These are phyloP conservation scores for Silene uniflora DNA, from an alignment of 148 eudicot species.

Conservation along the genomic window DNA sequence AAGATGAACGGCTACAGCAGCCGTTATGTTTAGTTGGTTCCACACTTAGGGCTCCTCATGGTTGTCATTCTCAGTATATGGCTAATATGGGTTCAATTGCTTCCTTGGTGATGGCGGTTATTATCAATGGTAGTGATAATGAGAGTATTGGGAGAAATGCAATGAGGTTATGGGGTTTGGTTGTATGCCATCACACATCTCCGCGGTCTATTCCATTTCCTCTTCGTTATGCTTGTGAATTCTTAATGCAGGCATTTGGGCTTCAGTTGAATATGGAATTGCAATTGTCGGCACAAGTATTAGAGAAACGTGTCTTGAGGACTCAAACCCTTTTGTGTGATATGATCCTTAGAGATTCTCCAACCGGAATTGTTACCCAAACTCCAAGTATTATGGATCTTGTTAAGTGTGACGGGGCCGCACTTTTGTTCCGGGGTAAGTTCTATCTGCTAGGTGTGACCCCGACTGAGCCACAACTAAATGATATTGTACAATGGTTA, in stretches of 20 bases:
- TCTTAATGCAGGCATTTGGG: slow-evolving; percentile 96
- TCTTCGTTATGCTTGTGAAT: slow-evolving; percentile 89
- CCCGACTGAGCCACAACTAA: slow-evolving; percentile 79
- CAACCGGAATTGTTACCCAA: slow-evolving; percentile 78
- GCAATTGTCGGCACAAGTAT: slow-evolving; percentile 63
- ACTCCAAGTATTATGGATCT: slow-evolving; percentile 88
- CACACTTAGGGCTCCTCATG: slow-evolving; percentile 92
- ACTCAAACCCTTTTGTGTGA: slow-evolving; percentile 92
- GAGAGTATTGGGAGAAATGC: slow-evolving; percentile 45
- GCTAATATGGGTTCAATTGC: slow-evolving; percentile 95
- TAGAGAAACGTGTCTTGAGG: slow-evolving; percentile 71
- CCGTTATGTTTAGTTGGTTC: slow-evolving; percentile 86
- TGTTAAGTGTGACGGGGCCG: slow-evolving; percentile 95
- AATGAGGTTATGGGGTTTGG: slow-evolving; percentile 92
- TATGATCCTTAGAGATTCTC: slow-evolving; percentile 86
- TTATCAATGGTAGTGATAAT: slow-evolving; percentile 72
- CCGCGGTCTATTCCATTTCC: slow-evolving; percentile 80
- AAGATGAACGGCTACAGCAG: slow-evolving; percentile 59
- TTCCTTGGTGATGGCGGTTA: slow-evolving; percentile 80
- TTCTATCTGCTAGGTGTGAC: slow-evolving; percentile 75
- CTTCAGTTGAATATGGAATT: slow-evolving; percentile 89
- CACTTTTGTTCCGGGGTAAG: slow-evolving; percentile 64
- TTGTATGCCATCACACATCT: slow-evolving; percentile 92
- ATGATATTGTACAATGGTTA: slow-evolving; percentile 82
- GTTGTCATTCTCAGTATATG: slow-evolving; percentile 95